Evolutionary conservation across 208 protist genomes (phyloP).

Genomic region (Spongospora subterranea): DNA sequence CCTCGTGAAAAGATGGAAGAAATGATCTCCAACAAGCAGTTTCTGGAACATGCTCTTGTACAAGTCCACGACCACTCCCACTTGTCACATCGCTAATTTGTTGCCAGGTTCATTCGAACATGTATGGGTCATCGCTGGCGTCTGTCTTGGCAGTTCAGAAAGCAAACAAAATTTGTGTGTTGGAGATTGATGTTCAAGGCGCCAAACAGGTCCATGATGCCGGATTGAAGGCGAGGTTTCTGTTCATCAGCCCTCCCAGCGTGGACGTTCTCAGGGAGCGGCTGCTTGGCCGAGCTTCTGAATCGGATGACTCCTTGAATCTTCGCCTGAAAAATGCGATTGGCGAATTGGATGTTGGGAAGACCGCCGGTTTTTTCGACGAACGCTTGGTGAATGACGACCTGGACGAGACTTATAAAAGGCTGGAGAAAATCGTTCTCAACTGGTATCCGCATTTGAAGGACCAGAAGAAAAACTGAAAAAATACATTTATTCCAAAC

Average conservation of each 20-base stretch:
- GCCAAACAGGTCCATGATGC: conserved; percentile 69
- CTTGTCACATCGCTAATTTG: neutral
- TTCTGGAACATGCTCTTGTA: conserved; percentile 77
- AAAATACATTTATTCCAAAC: too few relatives aligned
- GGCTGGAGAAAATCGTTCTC: neutral
- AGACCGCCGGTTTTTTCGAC: conserved; percentile 28
- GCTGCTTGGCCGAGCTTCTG: conserved; percentile 73
- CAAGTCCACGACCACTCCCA: neutral
- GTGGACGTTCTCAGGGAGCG: conserved; percentile 57
- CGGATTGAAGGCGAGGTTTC: conserved; percentile 64
- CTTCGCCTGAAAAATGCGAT: conserved; percentile 72
- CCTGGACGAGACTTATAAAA: neutral
- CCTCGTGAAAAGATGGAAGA: conserved; percentile 69
- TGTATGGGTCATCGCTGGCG: conserved; percentile 77
- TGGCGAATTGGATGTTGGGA: conserved; percentile 70
- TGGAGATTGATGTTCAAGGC: conserved; percentile 81
- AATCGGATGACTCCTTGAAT: conserved; percentile 75
- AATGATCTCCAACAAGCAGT: conserved; percentile 73
- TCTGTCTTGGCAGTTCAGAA: conserved; percentile 64
- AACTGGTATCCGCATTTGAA: conserved; percentile 36
- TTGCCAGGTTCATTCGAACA: conserved; percentile 72
- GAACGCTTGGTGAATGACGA: neutral
- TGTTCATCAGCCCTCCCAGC: conserved; percentile 73
- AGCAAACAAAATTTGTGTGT: conserved; percentile 72
- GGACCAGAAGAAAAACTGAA: neutral